These are phyloP conservation scores for Triadica sebifera DNA, from an alignment of 345 rosid species.

Conservation along the genomic window DNA sequence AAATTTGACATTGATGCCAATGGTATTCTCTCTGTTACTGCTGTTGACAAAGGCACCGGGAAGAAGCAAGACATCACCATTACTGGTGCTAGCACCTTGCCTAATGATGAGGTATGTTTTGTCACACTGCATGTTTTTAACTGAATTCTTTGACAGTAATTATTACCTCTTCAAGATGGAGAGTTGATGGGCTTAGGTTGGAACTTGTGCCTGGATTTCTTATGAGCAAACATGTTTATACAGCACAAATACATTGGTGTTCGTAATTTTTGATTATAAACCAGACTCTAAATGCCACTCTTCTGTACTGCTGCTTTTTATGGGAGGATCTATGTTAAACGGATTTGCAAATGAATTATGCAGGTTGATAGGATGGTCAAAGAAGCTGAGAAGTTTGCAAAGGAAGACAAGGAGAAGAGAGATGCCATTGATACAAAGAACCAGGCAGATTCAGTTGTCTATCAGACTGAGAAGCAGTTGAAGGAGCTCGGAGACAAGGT, in stretches of 20 bases:
- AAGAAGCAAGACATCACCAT: constrained; percentile 96
- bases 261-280: neutral
- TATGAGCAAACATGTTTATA: neutral
- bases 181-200: neutral
- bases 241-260: too few species aligned
- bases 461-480: constrained; percentile 94
- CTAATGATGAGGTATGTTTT: constrained; percentile 73
- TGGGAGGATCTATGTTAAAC: neutral
- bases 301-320: neutral
- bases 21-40: constrained; percentile 84
- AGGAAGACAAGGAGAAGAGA: constrained; percentile 94
- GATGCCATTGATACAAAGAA: constrained; percentile 97
- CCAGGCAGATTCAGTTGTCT: constrained; percentile 88
- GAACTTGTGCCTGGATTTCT: neutral
- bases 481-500: constrained; percentile 91
- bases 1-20: constrained; percentile 96
- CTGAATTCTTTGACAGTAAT: too few species aligned
- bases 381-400: constrained; percentile 81
- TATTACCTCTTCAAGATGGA: neutral
- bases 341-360: neutral
- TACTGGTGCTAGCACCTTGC: constrained; percentile 95
- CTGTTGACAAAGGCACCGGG: constrained; percentile 83
- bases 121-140: too few species aligned
- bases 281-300: neutral
- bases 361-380: constrained; percentile 88